These are phyloP conservation scores for Entelexis sorbosivorans DNA, from an alignment of 1,139 yeast species.

Conservation along the genomic window DNA sequence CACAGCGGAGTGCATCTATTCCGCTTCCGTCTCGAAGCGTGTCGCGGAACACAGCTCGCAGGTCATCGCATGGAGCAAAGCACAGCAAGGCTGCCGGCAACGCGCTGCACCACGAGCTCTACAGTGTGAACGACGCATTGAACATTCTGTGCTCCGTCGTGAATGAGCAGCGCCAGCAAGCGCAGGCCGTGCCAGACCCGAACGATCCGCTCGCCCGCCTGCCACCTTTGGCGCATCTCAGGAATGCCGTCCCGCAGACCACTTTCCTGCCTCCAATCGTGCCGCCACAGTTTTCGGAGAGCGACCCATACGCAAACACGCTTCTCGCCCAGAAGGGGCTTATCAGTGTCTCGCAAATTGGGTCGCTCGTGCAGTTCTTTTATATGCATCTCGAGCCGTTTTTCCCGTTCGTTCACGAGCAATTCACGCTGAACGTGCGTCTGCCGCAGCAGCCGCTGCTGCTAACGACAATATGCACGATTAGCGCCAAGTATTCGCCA, in stretches of 20 bases:
- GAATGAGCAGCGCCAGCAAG: neutral
- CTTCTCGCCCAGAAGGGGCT: constrained; percentile 63
- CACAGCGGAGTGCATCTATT: no score
- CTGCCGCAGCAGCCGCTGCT: constrained; percentile 71
- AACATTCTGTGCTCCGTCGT: constrained; percentile 28
- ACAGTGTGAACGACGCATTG: constrained; percentile 52
- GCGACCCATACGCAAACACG: constrained; percentile 24
- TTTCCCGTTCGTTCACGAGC: constrained; percentile 74
- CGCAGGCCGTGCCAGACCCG: neutral
- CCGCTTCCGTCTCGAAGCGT: neutral
- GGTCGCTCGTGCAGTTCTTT: constrained; percentile 49
- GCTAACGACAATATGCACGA: constrained; percentile 67
- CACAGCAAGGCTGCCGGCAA: neutral
- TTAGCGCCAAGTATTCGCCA: constrained; percentile 45
- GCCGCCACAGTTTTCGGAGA: neutral
- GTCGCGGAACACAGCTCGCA: neutral
- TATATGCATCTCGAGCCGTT: constrained; percentile 78
- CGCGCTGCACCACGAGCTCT: constrained; percentile 27
- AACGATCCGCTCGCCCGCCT: neutral
- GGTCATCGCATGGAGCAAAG: no score
- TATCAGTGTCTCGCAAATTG: constrained; percentile 58
- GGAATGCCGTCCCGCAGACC: neutral
- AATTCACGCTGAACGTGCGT: constrained; percentile 53
- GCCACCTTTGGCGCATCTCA: neutral
- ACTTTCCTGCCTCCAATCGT: neutral